phyloP scores from a whole-genome alignment of 805 yeast genomes.

The Cyberlindnera bimundalis region DNA sequence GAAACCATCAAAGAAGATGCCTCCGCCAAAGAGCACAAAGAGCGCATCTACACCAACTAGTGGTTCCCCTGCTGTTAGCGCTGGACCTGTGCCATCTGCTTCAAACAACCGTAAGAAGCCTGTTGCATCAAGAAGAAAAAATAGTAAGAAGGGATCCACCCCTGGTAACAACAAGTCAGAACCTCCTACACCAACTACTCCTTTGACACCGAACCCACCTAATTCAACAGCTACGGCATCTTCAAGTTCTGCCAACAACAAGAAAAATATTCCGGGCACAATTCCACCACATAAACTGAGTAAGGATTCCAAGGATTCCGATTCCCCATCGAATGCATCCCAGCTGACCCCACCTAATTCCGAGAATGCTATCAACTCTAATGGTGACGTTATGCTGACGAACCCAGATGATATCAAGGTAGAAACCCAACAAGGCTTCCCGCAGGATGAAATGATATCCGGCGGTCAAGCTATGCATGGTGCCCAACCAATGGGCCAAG shows the following conservation, averaged over 20 bases:
- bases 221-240: neutral
- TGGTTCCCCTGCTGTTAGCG: slow-evolving; percentile 28
- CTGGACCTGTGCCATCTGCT: slow-evolving; percentile 15
- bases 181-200: slow-evolving; percentile 42
- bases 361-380: slow-evolving; percentile 25
- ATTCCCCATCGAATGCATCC: slow-evolving; percentile 22
- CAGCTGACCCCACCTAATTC: slow-evolving; percentile 30
- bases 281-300: slow-evolving; percentile 15
- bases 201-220: slow-evolving; percentile 32
- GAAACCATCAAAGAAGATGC: slow-evolving; percentile 18
- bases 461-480: slow-evolving; percentile 20
- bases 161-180: slow-evolving; percentile 31
- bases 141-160: slow-evolving; percentile 14
- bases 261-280: slow-evolving; percentile 4
- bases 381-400: slow-evolving; percentile 9
- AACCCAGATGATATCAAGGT: slow-evolving; percentile 7
- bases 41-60: slow-evolving; percentile 20
- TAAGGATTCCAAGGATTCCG: slow-evolving; percentile 14
- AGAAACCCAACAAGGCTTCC: neutral
- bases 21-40: slow-evolving; percentile 26
- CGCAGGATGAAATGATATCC: slow-evolving; percentile 6
- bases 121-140: slow-evolving; percentile 17
- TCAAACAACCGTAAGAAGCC: slow-evolving; percentile 23
- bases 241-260: slow-evolving; percentile 4
- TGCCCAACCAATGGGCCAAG: slow-evolving; percentile 27